These are phyloP conservation scores for Mycena kentingensis DNA, from an alignment of 768 basidiomycete species.

Conservation along the genomic window DNA sequence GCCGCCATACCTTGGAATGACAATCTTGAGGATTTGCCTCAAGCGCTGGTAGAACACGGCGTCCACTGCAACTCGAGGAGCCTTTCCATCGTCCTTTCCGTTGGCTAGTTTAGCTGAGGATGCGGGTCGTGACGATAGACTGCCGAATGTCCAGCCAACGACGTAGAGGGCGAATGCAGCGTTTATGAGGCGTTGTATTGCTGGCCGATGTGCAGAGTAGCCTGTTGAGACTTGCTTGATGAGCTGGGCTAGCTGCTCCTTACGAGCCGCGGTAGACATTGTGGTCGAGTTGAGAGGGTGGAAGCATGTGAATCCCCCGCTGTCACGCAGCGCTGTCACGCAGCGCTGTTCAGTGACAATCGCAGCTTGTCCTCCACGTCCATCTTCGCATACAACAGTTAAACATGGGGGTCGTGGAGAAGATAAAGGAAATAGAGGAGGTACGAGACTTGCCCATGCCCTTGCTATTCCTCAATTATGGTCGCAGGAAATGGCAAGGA, in stretches of 20 bases:
- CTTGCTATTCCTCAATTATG: too few relatives aligned
- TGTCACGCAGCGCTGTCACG: neutral
- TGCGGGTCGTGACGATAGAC: constrained; percentile 49
- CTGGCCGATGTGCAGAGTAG: constrained; percentile 69
- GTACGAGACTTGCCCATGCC: too few relatives aligned
- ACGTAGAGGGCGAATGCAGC: constrained; percentile 71
- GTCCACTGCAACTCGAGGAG: constrained; percentile 70
- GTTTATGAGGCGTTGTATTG: constrained; percentile 73
- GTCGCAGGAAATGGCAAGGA: constrained; percentile 99
- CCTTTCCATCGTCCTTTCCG: constrained; percentile 37
- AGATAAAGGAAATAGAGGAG: too few relatives aligned
- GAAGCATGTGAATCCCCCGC: neutral
- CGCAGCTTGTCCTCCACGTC: too few relatives aligned
- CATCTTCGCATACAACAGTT: too few relatives aligned
- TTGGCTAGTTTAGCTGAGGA: constrained; percentile 41
- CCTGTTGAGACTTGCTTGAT: too few relatives aligned
- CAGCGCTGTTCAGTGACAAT: too few relatives aligned
- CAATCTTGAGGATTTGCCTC: constrained; percentile 74
- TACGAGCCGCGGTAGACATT: constrained; percentile 22
- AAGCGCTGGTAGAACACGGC: constrained; percentile 76
- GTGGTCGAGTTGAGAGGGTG: neutral
- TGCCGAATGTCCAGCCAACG: constrained; percentile 61
- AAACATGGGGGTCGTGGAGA: too few relatives aligned
- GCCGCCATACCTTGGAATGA: constrained; percentile 91
- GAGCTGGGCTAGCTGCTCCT: constrained; percentile 45